Base-by-base conservation (phyloP, 345 rosid species). In the Camelina neglecta region DNA sequence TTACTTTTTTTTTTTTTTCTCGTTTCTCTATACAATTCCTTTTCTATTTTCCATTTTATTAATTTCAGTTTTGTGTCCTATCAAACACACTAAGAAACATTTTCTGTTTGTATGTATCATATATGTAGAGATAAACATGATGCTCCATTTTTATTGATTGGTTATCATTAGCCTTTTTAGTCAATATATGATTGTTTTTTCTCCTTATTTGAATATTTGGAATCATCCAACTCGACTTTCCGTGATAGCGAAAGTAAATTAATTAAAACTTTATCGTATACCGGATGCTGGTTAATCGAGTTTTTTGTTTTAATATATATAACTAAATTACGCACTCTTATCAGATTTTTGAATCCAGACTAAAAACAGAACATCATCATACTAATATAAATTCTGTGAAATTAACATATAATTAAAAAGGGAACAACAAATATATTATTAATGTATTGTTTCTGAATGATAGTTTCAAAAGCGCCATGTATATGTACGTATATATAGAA, bases 151-250 rank as follows among this genome's bases (percentile, higher is more conserved):
- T 72, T 67, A 72, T 57, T 72, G 69, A 78, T 78, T 72, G 78
- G 81, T 73, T 67, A 72, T 78, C 78, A 67, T 78, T 78, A 78
- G 66, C 74, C 74, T 73, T 73, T 60, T 73, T 78, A 42, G 81
- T 67, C 74, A 77, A 60, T 78, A 61, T 67, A 67, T 78, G 70
- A 78, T 67, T 78, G 81, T 72, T 66, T 64, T 57, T 55, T 2
- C 38, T 18, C 41, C 65, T 70, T 54, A 50, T 65, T 66, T 72
- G 65, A 72, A 33, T 31, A 31, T 59, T 50, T 42, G 49, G 81
- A 72, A 73, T 78, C 74, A 66, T 73, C 81, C 74, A 60, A 78
- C 65, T 72, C 12, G 64, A 72, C 81, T 78, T 78, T 78, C 77
- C 36, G 55, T 66, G 81, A 78, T 67, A 73, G 78, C 74, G 74